A percentile compares a stretch with the other conserved stretches of the same genome.
Conservation (phyloP, 192 early-diverging fungal species). For the Gigaspora rosea region DNA sequence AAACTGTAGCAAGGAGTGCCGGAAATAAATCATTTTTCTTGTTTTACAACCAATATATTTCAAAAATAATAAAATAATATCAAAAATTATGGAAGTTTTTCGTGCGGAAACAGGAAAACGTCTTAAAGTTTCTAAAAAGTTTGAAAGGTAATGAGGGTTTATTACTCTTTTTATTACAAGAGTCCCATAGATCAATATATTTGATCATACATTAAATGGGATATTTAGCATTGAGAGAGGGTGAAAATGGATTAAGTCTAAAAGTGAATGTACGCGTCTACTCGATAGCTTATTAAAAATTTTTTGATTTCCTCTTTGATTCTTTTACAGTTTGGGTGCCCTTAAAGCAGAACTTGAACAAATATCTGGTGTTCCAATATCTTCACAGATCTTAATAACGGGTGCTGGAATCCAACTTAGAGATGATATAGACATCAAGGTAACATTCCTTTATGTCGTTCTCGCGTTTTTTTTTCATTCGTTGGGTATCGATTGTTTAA, state of each 20-base stretch:
- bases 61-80: not conserved
- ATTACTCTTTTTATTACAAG: not conserved
- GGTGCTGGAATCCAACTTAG: slow-evolving; percentile 51
- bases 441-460: slow-evolving; percentile 25
- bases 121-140: slow-evolving; percentile 10
- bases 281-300: not conserved
- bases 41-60: too few species aligned
- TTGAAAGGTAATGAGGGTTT: not conserved
- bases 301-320: not conserved
- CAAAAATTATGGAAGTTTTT: slow-evolving; percentile 17
- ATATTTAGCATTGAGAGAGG: not conserved
- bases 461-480: not conserved
- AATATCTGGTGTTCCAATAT: slow-evolving; percentile 44
- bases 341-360: slow-evolving; percentile 43
- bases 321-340: slow-evolving; percentile 34
- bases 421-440: slow-evolving; percentile 49
- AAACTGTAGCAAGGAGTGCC: too few species aligned
- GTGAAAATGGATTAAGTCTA: not conserved
- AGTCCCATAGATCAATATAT: not conserved
- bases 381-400: slow-evolving; percentile 58
- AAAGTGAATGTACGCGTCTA: not conserved
- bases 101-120: slow-evolving; percentile 59
- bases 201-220: not conserved
- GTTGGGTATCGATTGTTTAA: not conserved
- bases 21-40: too few species aligned